Evolutionary conservation across 192 early-diverging fungal genomes (phyloP), one percentile per base, ranked within the genome.

Genomic region (Coemansia umbellata): DNA sequence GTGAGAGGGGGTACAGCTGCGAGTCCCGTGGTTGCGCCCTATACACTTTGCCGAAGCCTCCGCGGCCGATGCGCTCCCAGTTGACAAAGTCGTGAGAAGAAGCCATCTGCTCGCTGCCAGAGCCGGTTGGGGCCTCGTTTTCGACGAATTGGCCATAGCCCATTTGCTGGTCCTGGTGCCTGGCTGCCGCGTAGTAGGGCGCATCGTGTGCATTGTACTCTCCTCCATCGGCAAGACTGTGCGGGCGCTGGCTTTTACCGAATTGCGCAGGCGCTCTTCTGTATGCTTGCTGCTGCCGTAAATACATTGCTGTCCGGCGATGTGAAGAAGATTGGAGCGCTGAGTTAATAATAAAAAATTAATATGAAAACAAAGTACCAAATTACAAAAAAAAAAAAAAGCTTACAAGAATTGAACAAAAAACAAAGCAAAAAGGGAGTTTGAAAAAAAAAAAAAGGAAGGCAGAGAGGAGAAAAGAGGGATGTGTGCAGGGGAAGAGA

Each of bases 41-140:
- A 33, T 69, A 75, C 47, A 75, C 72, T 24, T 60, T 68, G 37
- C 72, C 72, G 26, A 75, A 75, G 5, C 72, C 72, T 4, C 72
- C 72, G 53, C 65, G 64, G 1, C 72, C 72, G 21, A 75, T 75
- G 1, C 63, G 70, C 39, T 62, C 59, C 63, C 63, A 66, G 15
- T 47, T 35, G 27, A 47, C 33, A 47, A 74, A 74, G 24, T 66
- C 70, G 30, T 47, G 44, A 1, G 70, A 39, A 4, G 58, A 58
- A 17, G 47, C 28, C 18, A 26, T 35, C 11, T 36, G 33, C 17
- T 36, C 35, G n/a, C 41, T 35, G 11, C 5, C 30, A 19, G 14
- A 21, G 3, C 22, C 47, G n/a, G n/a, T n/a, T n/a, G n/a, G n/a
- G 5, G 24, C 24, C 7, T 11, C 11, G 14, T 26, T 36, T 22